Evolutionary conservation across 805 yeast genomes (phyloP).

Genomic region (Saturnispora halmiae): DNA sequence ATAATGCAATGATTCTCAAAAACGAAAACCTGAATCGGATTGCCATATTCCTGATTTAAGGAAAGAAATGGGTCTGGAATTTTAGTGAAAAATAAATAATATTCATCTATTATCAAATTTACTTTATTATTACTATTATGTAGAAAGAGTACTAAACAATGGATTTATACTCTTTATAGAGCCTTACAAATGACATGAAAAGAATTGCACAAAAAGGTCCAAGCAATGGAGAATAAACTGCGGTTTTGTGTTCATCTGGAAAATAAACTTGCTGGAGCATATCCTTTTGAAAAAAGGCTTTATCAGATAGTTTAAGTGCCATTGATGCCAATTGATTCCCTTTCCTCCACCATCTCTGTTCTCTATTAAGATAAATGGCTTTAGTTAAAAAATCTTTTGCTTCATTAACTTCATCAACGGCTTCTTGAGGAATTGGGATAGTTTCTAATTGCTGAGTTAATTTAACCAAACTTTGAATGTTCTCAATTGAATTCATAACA

Average conservation of each 20-base stretch:
- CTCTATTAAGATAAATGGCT: slow-evolving; percentile 30
- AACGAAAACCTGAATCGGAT: neutral
- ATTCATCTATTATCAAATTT: neutral
- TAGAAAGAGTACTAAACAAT: neutral
- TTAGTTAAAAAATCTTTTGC: slow-evolving; percentile 34
- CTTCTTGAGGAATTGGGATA: slow-evolving; percentile 75
- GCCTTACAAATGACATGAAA: slow-evolving; percentile 40
- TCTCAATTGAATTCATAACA: slow-evolving; percentile 53
- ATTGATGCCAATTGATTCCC: slow-evolving; percentile 36
- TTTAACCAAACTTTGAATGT: slow-evolving; percentile 62
- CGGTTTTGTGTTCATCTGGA: slow-evolving; percentile 93
- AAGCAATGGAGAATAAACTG: slow-evolving; percentile 81
- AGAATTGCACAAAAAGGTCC: slow-evolving; percentile 77
- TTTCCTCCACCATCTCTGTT: slow-evolving; percentile 25
- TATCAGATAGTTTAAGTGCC: slow-evolving; percentile 54
- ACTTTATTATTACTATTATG: neutral
- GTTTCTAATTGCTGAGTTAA: slow-evolving; percentile 60
- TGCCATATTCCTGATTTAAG: too few species aligned
- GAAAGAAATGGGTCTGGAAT: too few species aligned
- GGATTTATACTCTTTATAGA: slow-evolving; percentile 30
- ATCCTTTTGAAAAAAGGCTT: slow-evolving; percentile 85
- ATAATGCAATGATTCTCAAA: neutral
- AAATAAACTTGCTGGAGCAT: slow-evolving; percentile 94
- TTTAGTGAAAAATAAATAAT: neutral
- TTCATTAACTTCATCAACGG: slow-evolving; percentile 45